Evolutionary conservation across 1,284 basidiomycete species (phyloP).

Genomic region (Pholiota adiposa): DNA sequence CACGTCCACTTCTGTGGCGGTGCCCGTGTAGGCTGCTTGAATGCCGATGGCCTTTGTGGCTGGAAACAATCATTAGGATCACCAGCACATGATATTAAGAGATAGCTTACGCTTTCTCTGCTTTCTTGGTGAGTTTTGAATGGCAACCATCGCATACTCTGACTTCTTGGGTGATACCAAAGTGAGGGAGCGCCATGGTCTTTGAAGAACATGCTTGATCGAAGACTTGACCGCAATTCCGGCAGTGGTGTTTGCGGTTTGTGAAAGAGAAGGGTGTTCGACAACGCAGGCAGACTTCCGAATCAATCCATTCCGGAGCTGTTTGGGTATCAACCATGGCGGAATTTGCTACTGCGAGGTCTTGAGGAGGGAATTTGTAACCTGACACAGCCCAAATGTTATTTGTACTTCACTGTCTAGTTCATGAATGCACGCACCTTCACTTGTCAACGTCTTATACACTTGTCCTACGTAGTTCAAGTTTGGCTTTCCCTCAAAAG

Average conservation of each 20-base stretch:
- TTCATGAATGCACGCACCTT: slow-evolving; percentile 54
- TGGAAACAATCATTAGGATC: slow-evolving; percentile 19
- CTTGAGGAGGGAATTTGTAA: slow-evolving; percentile 83
- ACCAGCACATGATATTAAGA: neutral
- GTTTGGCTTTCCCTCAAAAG: slow-evolving; percentile 84
- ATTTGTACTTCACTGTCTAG: neutral
- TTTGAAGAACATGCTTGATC: slow-evolving; percentile 94
- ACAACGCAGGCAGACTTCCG: slow-evolving; percentile 93
- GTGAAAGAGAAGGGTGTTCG: slow-evolving; percentile 93
- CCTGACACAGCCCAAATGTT: slow-evolving; percentile 43
- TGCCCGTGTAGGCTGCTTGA: slow-evolving; percentile 52
- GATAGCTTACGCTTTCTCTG: slow-evolving; percentile 50
- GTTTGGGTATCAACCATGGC: slow-evolving; percentile 89
- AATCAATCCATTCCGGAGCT: slow-evolving; percentile 96
- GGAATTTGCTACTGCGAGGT: slow-evolving; percentile 67
- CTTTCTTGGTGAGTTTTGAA: slow-evolving; percentile 70
- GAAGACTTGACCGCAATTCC: slow-evolving; percentile 97
- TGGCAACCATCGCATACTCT: slow-evolving; percentile 94
- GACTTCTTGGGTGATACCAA: slow-evolving; percentile 92
- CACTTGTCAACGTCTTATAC: slow-evolving; percentile 77
- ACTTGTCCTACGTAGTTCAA: slow-evolving; percentile 79
- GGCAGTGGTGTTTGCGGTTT: slow-evolving; percentile 98
- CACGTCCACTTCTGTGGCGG: slow-evolving; percentile 60
- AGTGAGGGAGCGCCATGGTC: slow-evolving; percentile 86
- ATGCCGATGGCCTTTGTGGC: slow-evolving; percentile 52